phyloP scores from a whole-genome alignment of 2,329 filamentous ascomycete species.

The Talaromyces pinophilus region DNA sequence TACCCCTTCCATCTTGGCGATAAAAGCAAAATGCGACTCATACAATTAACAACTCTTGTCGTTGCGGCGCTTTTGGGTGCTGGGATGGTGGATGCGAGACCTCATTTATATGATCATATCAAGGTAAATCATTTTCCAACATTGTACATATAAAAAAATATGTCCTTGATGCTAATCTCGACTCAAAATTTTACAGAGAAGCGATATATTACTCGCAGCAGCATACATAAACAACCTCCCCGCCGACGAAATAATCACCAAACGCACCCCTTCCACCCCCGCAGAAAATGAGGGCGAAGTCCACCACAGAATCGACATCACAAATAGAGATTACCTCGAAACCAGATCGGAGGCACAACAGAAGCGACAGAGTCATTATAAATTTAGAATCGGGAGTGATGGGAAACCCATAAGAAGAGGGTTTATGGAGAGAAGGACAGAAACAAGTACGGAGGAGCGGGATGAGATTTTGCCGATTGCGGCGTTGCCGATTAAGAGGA shows the following conservation, averaged over 20 bases:
- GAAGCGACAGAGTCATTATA: constrained; percentile 3
- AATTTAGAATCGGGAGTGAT: not conserved
- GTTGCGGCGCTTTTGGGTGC: not conserved
- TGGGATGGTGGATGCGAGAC: not conserved
- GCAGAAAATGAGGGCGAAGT: not conserved
- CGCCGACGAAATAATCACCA: constrained; percentile 5
- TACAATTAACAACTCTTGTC: not conserved
- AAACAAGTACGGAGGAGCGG: not conserved
- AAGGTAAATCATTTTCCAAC: not conserved
- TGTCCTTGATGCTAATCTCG: too few species aligned
- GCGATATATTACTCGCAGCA: not conserved
- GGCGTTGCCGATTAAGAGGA: constrained; percentile 4
- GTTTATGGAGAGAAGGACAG: not conserved
- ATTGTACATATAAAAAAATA: too few species aligned
- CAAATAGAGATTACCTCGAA: not conserved
- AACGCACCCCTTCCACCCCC: not conserved
- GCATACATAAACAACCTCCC: constrained; percentile 3
- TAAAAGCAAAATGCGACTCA: not conserved
- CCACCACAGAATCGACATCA: not conserved
- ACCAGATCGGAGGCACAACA: not conserved
- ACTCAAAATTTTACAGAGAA: not conserved
- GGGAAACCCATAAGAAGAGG: not conserved
- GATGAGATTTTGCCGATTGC: not conserved
- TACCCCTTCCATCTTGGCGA: not conserved
- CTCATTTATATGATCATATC: not conserved